Evolutionary conservation across 805 yeast genomes (phyloP), one percentile per base, ranked within the genome.

Genomic region (Kodamaea leandrae): DNA sequence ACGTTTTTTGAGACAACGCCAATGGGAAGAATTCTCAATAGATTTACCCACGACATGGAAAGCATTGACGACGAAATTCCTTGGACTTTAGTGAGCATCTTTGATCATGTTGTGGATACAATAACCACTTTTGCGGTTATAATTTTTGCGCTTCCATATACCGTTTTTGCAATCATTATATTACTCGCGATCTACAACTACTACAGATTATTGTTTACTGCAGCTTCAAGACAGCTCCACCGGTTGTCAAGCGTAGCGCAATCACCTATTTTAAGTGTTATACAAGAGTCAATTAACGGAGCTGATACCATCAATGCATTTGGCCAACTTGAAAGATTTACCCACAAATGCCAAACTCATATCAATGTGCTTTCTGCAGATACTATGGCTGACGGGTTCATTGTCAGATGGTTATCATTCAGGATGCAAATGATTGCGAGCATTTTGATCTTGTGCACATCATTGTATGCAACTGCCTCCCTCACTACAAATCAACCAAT

Each of bases 241-340:
- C 75, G 96, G 52, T 67, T 87, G 38, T 78, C 76, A 32, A 79
- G 85, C 37, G 71, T 79, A 14, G 73, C 91, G 4, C 74, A 78
- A 53, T 78, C 86, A 40, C 96, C 96, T 2, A 78, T 87, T 12
- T 84, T 77, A 65, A 83, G 95, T 0, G 88, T 83, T 49, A 72
- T 89, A 47, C 90, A 86, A 55, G 96, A 89, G 55, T 80, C 89
- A 2, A 63, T 89, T 33, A 74, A 73, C 23, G 96, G 96, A 6
- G 76, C 82, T 16, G 78, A 80, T 32, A 89, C 95, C 1, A 80
- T 89, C 40, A 71, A 83, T 33, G 96, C 96, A 0, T 90, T 74
- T 54, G 66, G 72, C 10, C 93, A 86, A 48, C 61, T 61, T 18
- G 71, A 67, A 3, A 69, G 95, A 42, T 89, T 88, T 61, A 66